Evolutionary conservation across 2,329 filamentous ascomycete genomes (phyloP), one percentile per base, ranked within the genome.

Genomic region (Epichloe gansuensis): DNA sequence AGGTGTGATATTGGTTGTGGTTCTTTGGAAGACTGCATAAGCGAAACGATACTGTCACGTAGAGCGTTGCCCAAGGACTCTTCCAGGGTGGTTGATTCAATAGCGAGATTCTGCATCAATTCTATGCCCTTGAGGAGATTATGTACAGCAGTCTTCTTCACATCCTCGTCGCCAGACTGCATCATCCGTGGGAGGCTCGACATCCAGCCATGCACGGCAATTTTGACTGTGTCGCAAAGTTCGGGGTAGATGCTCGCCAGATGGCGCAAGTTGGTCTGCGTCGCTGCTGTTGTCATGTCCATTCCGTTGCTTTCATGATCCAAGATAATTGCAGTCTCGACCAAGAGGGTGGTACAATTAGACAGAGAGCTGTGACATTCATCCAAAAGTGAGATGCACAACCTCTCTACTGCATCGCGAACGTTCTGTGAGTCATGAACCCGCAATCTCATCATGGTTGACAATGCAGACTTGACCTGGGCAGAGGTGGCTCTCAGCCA

Each of bases 381-480:
- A 61, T 91, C 85, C 53, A 95, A 72, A 9, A 96, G 69, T 47
- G 77, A 75, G 17, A 91, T 70, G 62, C 90, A 96, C 1, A 97
- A 70, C 31, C 73, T 75, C 41, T 85, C 74, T 2, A 96, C 72
- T 5, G 84, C 80, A 34, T 73, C 69, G 51, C 80, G 81, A 21
- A 97, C 83, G 50, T 90, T 82, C 4, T 70, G 62, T 37, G 85
- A 80, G 46, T 85, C 78, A 63, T 91, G 84, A 41, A 74, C 80
- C 15, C 87, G 83, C 35, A 96, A 67, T 60, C 85, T 89, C 57
- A 93, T 74, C 17, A 96, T 77, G 39, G 83, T 86, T 4, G 83
- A 80, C 15, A 98, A 72, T 1, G 90, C 91, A 51, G 93, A 76
- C 63, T 91, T 91, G 52, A 97, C 78, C 64, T 97, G 91, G 1